phyloP scores from a whole-genome alignment of 1,284 basidiomycete genomes.

The Apiotrichum domesticum region DNA sequence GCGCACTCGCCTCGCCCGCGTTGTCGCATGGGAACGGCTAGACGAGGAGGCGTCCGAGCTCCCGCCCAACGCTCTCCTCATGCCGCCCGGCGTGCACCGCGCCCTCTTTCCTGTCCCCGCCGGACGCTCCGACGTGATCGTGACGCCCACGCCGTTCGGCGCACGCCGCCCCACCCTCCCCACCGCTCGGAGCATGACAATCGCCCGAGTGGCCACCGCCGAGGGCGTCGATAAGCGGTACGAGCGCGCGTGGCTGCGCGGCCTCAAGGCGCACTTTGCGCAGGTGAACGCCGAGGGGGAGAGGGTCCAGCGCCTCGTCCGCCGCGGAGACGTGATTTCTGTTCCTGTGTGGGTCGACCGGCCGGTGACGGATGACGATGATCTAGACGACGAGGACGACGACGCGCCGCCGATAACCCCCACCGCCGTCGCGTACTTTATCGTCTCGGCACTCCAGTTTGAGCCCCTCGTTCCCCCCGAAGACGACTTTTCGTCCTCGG shows the following conservation, averaged over 20 bases:
- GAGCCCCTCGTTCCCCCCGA: constrained; percentile 48
- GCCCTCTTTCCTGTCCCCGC: constrained; percentile 22
- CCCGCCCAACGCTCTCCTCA: constrained; percentile 56
- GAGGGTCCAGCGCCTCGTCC: constrained; percentile 55
- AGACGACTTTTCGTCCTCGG: constrained; percentile 48
- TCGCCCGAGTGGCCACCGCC: constrained; percentile 79
- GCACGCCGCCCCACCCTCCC: constrained; percentile 59
- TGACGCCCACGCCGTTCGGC: constrained; percentile 46
- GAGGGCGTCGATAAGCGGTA: constrained; percentile 67
- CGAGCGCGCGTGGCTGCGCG: constrained; percentile 63
- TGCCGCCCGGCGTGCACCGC: constrained; percentile 42
- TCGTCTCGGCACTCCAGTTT: constrained; percentile 69
- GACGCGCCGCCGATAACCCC: constrained; percentile 14
- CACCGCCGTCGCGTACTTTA: constrained; percentile 61
- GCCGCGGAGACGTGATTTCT: constrained; percentile 73
- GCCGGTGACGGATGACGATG: constrained; percentile 36
- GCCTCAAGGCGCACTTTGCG: constrained; percentile 65
- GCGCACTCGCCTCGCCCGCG: constrained; percentile 51
- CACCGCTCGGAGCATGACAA: constrained; percentile 63
- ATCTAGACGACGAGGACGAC: constrained; percentile 39
- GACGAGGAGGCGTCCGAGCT: constrained; percentile 31
- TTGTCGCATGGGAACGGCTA: constrained; percentile 54
- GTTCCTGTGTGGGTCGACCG: constrained; percentile 61
- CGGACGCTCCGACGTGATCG: constrained; percentile 19
- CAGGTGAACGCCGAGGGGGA: constrained; percentile 24